phyloP scores from a whole-genome alignment of 108 stramenopile genomes.

The Chaetoceros tenuissimus region DNA sequence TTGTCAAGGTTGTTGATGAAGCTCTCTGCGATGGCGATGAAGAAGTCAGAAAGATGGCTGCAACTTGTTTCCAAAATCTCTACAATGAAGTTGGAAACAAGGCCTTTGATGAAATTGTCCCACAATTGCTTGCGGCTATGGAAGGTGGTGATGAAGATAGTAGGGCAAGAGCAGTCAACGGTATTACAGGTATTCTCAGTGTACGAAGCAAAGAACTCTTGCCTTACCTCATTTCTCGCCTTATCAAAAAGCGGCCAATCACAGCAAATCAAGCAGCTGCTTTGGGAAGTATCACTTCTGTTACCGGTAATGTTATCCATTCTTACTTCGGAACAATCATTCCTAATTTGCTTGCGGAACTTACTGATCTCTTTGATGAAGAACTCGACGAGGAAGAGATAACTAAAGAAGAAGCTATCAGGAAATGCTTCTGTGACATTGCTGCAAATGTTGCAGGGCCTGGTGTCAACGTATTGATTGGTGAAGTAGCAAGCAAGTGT shows the following conservation, averaged over 20 bases:
- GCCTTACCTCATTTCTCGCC: conserved; percentile 88
- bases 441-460: conserved; percentile 53
- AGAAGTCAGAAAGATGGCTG: conserved; percentile 83
- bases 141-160: conserved; percentile 63
- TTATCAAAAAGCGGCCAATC: conserved; percentile 70
- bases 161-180: conserved; percentile 80
- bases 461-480: conserved; percentile 75
- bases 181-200: conserved; percentile 86
- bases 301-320: conserved; percentile 78
- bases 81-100: conserved; percentile 76
- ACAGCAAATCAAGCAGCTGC: conserved; percentile 79
- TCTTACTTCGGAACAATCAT: conserved; percentile 74
- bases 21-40: conserved; percentile 88
- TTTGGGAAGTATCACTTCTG: conserved; percentile 80
- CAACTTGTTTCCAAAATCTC: conserved; percentile 91
- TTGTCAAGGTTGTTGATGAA: conserved; percentile 90
- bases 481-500: conserved; percentile 70
- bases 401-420: conserved; percentile 38
- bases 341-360: conserved; percentile 56
- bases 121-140: conserved; percentile 77
- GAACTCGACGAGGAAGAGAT: conserved; percentile 44
- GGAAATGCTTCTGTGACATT: conserved; percentile 54
- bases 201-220: conserved; percentile 88
- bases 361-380: conserved; percentile 42
- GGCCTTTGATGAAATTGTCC: conserved; percentile 91